Percentiles rank a stretch among this genome's conserved stretches.
phyloP scores from a whole-genome alignment of 2,329 filamentous ascomycete genomes.

The Aplosporella prunicola region DNA sequence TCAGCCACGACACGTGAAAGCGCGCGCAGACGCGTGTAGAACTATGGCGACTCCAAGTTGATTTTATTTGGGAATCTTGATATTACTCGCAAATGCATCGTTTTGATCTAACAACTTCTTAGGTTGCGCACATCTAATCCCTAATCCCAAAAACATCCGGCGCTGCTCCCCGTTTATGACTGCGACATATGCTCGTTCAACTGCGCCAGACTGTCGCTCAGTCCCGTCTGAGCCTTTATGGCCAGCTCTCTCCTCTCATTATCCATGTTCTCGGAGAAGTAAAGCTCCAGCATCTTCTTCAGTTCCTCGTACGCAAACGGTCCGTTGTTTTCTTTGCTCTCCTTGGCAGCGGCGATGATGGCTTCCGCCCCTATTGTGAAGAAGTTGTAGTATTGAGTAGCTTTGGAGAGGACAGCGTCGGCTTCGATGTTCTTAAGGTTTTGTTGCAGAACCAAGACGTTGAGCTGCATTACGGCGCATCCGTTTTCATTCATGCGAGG shows the following conservation, averaged over 20 bases:
- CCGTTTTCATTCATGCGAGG: constrained; percentile 58
- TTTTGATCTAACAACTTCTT: too few relatives aligned
- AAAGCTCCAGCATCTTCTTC: constrained; percentile 33
- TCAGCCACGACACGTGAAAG: not conserved
- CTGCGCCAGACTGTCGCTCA: constrained; percentile 60
- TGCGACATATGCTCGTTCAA: constrained; percentile 64
- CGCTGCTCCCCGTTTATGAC: not conserved
- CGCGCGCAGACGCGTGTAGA: too few relatives aligned
- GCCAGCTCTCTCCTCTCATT: constrained; percentile 60
- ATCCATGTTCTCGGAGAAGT: constrained; percentile 41
- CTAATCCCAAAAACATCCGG: not conserved
- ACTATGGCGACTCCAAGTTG: too few relatives aligned
- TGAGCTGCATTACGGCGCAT: constrained; percentile 79
- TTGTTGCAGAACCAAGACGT: constrained; percentile 90
- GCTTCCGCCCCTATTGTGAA: constrained; percentile 57
- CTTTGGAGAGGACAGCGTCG: constrained; percentile 53
- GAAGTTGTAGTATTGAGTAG: constrained; percentile 59
- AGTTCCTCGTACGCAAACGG: constrained; percentile 31
- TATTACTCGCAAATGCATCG: too few relatives aligned
- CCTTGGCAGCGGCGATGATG: constrained; percentile 54
- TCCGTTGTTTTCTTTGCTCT: constrained; percentile 23
- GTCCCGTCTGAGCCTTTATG: constrained; percentile 55
- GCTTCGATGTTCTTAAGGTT: constrained; percentile 89
- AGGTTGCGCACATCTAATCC: not conserved
- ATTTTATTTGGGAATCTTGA: too few relatives aligned